These are phyloP conservation scores for Vaccinium myrtillus DNA, from an alignment of 148 eudicot genomes.

Conservation along the genomic window DNA sequence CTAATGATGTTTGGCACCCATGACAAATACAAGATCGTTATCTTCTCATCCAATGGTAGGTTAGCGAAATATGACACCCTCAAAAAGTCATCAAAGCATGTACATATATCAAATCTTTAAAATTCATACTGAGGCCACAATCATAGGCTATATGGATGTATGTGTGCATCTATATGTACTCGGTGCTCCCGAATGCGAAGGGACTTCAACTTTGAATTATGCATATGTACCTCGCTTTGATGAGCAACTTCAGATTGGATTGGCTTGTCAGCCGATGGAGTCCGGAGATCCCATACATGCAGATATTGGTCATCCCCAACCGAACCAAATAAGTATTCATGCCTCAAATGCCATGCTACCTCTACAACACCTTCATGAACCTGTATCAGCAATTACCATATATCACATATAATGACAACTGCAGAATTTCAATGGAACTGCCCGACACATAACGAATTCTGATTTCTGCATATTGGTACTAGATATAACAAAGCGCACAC, in stretches of 20 bases:
- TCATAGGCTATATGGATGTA: not conserved
- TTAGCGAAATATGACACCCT: not conserved
- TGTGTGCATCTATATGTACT: not conserved
- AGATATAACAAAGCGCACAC: not conserved
- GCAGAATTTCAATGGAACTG: not conserved
- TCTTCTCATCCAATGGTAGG: conserved; percentile 5
- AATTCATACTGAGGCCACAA: not conserved
- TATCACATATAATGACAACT: not conserved
- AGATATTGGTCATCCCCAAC: conserved; percentile 69
- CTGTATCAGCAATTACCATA: conserved; percentile 27
- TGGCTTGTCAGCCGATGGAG: conserved; percentile 70
- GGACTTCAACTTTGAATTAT: not conserved
- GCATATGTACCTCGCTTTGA: conserved; percentile 65
- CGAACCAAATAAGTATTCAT: conserved; percentile 68
- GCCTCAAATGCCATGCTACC: conserved; percentile 75
- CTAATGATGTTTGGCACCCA: not conserved
- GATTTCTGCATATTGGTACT: not conserved
- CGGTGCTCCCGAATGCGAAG: not conserved
- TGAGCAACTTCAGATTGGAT: conserved; percentile 81
- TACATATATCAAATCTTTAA: not conserved
- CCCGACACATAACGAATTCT: not conserved
- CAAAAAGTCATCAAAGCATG: not conserved
- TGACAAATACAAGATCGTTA: not conserved
- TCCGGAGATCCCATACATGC: conserved; percentile 81
- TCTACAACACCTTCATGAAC: conserved; percentile 73